Conservation (phyloP, 2,329 filamentous ascomycete species). For the Fusarium sp. region DNA sequence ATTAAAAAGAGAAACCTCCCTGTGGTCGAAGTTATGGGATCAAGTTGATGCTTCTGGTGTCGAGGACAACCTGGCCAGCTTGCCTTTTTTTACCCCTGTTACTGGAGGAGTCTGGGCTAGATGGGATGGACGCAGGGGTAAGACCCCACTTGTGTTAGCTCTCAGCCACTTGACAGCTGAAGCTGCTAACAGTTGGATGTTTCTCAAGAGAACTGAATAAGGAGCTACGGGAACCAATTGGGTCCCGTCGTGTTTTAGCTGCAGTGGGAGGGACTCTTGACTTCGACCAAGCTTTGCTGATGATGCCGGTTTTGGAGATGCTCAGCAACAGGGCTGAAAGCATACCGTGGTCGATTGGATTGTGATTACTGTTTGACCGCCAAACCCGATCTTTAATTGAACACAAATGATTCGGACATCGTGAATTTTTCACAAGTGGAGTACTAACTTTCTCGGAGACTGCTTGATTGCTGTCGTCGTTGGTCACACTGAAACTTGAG, state of each 20-base stretch:
- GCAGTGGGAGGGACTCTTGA: not conserved
- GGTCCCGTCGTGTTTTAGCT: conserved; percentile 6
- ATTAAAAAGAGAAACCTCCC: conserved; percentile 32
- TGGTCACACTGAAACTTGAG: not conserved
- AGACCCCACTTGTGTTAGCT: conserved; percentile 33
- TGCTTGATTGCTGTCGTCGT: not conserved
- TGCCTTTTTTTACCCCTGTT: conserved; percentile 33
- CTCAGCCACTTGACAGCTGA: conserved; percentile 36
- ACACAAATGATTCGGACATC: not conserved
- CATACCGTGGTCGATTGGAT: not conserved
- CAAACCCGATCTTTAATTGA: not conserved
- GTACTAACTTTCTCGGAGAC: not conserved
- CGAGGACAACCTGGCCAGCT: conserved; percentile 45
- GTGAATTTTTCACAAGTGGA: not conserved
- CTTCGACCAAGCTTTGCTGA: not conserved
- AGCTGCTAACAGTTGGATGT: conserved; percentile 28
- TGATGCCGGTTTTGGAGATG: not conserved
- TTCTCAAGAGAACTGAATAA: not conserved
- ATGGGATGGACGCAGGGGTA: conserved; percentile 40
- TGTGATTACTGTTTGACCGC: not conserved
- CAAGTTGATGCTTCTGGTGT: conserved; percentile 31
- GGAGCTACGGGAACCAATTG: conserved; percentile 15
- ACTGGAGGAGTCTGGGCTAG: conserved; percentile 6
- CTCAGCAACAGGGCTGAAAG: not conserved
- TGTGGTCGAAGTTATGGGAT: conserved; percentile 36